Conservation (phyloP, 176 grass and related monocot genomes). For the Olyra latifolia region DNA sequence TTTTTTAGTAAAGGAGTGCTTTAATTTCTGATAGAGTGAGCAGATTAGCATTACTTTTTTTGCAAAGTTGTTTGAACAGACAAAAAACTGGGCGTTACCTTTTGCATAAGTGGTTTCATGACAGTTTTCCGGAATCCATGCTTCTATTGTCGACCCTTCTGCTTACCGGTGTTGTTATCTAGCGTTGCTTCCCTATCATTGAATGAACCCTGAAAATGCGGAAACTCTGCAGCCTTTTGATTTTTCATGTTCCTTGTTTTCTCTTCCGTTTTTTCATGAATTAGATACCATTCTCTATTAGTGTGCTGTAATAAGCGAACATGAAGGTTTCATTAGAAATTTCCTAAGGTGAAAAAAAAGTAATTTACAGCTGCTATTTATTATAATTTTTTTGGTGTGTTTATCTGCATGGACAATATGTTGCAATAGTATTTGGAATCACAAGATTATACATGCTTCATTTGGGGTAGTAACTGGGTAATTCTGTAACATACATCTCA, state of each 20-base stretch:
- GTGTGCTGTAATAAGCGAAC: neutral
- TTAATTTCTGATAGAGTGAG: neutral
- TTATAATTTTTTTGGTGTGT: neutral
- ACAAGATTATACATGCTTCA: neutral
- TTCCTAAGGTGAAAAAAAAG: slow-evolving; percentile 1
- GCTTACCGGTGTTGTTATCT: neutral
- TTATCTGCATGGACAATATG: neutral
- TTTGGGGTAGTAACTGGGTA: neutral
- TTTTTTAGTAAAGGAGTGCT: neutral
- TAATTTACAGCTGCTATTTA: neutral
- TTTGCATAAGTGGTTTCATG: neutral
- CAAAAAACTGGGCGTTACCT: neutral
- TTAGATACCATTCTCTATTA: neutral
- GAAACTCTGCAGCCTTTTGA: neutral
- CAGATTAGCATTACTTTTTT: neutral
- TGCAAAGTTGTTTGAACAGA: neutral
- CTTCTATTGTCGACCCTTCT: neutral
- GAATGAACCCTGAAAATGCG: neutral
- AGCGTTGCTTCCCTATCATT: neutral
- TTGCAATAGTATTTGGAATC: neutral
- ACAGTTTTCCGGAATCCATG: neutral
- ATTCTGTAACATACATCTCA: neutral
- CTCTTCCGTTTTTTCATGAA: neutral
- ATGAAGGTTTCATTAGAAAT: neutral
- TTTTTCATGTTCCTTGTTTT: neutral